Conservation (phyloP, 1,139 yeast genomes). For the Debaryomycetaceae sp. region DNA sequence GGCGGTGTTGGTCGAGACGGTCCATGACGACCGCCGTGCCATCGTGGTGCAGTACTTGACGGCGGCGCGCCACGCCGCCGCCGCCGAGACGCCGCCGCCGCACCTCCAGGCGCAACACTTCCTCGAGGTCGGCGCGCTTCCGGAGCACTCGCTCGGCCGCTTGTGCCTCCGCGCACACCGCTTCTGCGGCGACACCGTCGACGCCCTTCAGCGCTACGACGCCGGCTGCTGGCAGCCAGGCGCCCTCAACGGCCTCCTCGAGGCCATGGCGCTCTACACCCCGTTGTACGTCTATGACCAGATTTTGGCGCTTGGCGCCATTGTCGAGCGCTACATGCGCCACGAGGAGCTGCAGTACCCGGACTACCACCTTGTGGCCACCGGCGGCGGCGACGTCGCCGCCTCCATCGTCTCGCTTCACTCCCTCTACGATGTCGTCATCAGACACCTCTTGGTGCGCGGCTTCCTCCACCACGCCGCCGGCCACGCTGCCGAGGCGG, state of each 20-base stretch:
- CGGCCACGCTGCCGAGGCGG: too few species aligned
- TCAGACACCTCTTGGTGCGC: not conserved
- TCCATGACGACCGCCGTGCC: constrained; percentile 15
- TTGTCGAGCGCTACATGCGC: constrained; percentile 11
- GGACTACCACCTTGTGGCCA: constrained; percentile 15
- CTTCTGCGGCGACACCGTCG: not conserved
- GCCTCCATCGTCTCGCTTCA: not conserved
- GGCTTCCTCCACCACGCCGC: not conserved
- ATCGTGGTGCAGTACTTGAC: constrained; percentile 15
- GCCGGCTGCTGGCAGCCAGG: not conserved
- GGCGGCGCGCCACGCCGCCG: too few species aligned
- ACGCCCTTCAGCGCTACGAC: not conserved
- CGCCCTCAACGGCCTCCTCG: constrained; percentile 10
- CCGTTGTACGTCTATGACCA: constrained; percentile 20
- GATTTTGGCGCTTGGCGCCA: constrained; percentile 9
- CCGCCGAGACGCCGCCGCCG: constrained; percentile 10
- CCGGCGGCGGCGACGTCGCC: not conserved
- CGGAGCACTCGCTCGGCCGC: constrained; percentile 17
- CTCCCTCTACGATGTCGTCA: constrained; percentile 1
- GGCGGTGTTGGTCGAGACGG: constrained; percentile 24
- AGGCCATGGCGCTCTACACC: constrained; percentile 16
- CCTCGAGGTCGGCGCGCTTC: constrained; percentile 12
- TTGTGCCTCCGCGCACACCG: constrained; percentile 10
- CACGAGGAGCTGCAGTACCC: constrained; percentile 13
- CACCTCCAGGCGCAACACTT: constrained; percentile 19